Evolutionary conservation across 495 filamentous ascomycete genomes (phyloP), one percentile per base, ranked within the genome.

Genomic region (Lepraria neglecta): DNA sequence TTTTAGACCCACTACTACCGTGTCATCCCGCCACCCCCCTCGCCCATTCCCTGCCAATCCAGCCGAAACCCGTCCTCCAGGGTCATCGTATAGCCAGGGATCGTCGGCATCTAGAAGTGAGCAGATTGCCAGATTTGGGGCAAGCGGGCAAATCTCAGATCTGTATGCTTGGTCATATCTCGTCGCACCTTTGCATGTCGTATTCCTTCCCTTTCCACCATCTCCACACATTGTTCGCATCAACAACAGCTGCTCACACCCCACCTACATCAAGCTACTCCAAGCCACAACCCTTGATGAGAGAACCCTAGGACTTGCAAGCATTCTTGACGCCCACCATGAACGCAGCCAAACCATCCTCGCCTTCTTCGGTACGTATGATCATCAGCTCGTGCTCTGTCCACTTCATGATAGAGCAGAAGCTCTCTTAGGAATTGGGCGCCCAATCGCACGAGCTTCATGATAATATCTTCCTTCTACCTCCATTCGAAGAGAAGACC

Each of bases 11-110:
- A 54, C 51, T 38, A 54, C 11, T 21, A 54, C 35, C 51, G 27
- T 59, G 45, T 60, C 58, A 15, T 60, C 33, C 45, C 45, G 58
- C 58, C 31, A 14, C 40, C 33, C 7, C 17, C 58, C 27, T 51
- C 46, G 46, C 58, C 45, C 31, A 51, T 42, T 19, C 31, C 33
- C 45, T 51, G 44, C 31, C 21, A 44, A 50, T 60, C 15, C 31
- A 17, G 35, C 28, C 27, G 7, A 35, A 11, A n/a, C 19, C 30
- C n/a, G 10, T 33, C 51, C 28, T 6, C 9, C 17, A 53, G 51
- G 30, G 10, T 30, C 57, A 31, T 40, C 57, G 52, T 60, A 21
- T 31, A 33, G 28, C 51, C 31, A 19, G 33, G 10, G 51, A 54
- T 54, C 51, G 7, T 54, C 30, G 30, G 9, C 10, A 54, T 17